A percentile compares a stretch with the other conserved stretches of the same genome.
Conservation (phyloP, 2,329 filamentous ascomycete genomes). For the Fusarium verticillioides region DNA sequence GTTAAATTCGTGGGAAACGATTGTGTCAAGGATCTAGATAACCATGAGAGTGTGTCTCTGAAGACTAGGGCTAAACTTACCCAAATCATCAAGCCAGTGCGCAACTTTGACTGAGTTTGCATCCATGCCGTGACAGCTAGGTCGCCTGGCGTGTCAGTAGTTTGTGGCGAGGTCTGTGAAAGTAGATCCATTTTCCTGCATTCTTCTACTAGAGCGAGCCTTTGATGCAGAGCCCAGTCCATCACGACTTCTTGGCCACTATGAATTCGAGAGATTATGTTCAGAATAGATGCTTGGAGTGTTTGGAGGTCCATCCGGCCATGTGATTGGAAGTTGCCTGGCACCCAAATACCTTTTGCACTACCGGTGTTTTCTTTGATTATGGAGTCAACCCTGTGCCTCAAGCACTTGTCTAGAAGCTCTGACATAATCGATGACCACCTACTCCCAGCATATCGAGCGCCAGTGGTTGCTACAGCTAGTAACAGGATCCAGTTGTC, state of each 20-base stretch:
- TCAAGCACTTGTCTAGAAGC: neutral
- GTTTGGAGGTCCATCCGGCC: neutral
- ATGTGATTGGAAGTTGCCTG: neutral
- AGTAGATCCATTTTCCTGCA: slow-evolving; percentile 13
- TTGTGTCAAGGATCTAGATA: slow-evolving; percentile 11
- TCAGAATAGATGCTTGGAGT: slow-evolving; percentile 9
- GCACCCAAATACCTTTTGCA: neutral
- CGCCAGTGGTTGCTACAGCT: slow-evolving; percentile 8
- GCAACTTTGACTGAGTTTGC: slow-evolving; percentile 5
- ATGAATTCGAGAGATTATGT: slow-evolving; percentile 1
- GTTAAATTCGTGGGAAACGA: slow-evolving; percentile 16
- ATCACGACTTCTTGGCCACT: neutral
- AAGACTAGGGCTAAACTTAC: neutral
- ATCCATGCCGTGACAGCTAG: neutral
- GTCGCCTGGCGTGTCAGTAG: neutral
- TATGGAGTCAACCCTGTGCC: neutral
- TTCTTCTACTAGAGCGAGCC: neutral
- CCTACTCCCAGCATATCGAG: slow-evolving; percentile 6
- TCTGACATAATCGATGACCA: slow-evolving; percentile 3
- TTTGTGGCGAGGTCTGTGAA: neutral
- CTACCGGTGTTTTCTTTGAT: neutral
- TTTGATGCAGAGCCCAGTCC: neutral
- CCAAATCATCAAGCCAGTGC: slow-evolving; percentile 22
- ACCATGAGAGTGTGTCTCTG: neutral
- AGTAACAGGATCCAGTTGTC: slow-evolving; percentile 4